phyloP scores from a whole-genome alignment of 495 filamentous ascomycete genomes.

The Bacidia rubella region DNA sequence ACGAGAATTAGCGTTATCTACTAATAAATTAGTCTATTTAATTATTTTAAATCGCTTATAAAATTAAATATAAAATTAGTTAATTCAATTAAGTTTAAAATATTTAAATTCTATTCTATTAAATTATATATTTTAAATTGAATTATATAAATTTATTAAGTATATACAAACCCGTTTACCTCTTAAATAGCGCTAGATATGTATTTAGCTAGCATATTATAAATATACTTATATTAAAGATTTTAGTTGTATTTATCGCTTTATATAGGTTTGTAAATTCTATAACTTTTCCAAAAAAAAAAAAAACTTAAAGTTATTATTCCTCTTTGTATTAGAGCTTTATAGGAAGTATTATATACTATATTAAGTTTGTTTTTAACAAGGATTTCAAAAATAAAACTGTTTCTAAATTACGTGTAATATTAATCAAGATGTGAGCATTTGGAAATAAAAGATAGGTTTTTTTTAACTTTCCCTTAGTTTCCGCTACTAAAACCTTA shows the following conservation, averaged over 20 bases:
- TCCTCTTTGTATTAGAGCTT: neutral
- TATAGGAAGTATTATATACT: neutral
- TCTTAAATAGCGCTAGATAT: neutral
- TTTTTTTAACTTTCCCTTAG: neutral
- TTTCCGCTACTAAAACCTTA: neutral
- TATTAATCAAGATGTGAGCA: neutral
- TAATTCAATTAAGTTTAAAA: neutral
- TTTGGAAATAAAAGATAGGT: neutral
- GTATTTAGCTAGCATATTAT: neutral
- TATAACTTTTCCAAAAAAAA: neutral
- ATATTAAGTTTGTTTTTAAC: no score
- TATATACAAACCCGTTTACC: neutral
- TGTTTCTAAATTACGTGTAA: neutral
- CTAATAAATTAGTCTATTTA: neutral
- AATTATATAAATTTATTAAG: neutral
- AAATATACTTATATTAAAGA: no score
- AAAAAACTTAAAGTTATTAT: neutral
- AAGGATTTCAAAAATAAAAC: neutral
- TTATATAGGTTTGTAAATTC: neutral
- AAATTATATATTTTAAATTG: neutral
- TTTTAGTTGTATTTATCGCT: neutral
- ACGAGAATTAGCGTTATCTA: neutral
- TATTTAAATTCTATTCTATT: neutral
- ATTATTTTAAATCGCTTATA: neutral
- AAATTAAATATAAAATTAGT: neutral